phyloP scores from a whole-genome alignment of 805 yeast species.

The Yarrowia phangngaensis region DNA sequence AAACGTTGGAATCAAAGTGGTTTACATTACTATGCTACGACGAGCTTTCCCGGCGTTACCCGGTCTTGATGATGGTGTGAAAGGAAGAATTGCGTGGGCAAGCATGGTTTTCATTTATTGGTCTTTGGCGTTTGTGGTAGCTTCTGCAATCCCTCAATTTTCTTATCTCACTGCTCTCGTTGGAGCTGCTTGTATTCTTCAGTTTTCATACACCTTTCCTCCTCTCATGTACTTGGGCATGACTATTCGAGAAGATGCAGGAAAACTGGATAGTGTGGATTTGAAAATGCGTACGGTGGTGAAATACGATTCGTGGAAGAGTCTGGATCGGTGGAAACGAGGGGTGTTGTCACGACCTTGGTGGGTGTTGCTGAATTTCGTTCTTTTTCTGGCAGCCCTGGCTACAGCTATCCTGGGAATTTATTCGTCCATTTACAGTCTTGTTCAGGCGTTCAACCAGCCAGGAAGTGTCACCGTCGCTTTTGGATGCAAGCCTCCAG shows the following conservation, averaged over 20 bases:
- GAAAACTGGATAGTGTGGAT: conserved; percentile 16
- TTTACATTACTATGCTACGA: conserved; percentile 42
- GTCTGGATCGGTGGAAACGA: conserved; percentile 40
- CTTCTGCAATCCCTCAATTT: conserved; percentile 44
- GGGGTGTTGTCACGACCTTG: conserved; percentile 34
- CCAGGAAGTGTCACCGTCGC: conserved; percentile 28
- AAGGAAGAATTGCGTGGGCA: conserved; percentile 41
- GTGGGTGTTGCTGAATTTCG: conserved; percentile 30
- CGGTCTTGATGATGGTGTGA: conserved; percentile 33
- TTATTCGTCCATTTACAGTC: conserved; percentile 33
- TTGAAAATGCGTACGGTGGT: neutral
- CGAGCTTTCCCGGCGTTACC: conserved; percentile 37
- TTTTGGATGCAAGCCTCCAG: conserved; percentile 31
- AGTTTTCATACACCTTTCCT: conserved; percentile 46
- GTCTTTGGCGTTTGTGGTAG: conserved; percentile 44
- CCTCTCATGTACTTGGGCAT: conserved; percentile 24
- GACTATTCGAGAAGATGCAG: conserved; percentile 25
- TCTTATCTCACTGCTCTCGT: conserved; percentile 40
- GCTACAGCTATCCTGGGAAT: conserved; percentile 38
- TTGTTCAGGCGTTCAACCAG: conserved; percentile 30
- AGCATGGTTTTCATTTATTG: conserved; percentile 41
- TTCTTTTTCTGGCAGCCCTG: conserved; percentile 38
- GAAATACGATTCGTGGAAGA: conserved; percentile 37
- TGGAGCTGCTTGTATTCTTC: conserved; percentile 44
- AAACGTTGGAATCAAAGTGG: conserved; percentile 44